Percentiles rank a stretch among this genome's conserved stretches.
These are phyloP conservation scores for Pelargonium cotyledonis DNA, from an alignment of 441 rosid species.

Conservation along the genomic window DNA sequence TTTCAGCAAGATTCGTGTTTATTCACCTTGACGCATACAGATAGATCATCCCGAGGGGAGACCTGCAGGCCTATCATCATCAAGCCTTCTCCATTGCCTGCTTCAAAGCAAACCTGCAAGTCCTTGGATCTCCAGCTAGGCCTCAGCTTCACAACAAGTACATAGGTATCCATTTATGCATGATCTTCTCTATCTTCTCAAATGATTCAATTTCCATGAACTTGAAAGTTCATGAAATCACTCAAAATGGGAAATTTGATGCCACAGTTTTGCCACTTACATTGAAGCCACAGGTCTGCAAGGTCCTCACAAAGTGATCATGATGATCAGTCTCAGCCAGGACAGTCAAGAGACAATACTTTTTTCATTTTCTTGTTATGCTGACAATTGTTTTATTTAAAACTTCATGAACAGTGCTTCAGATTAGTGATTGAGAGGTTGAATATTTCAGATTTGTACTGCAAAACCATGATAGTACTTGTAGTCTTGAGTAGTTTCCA, in stretches of 20 bases:
- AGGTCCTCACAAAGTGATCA: too few relatives aligned
- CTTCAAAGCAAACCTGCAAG: conserved; percentile 43
- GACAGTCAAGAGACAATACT: background rate
- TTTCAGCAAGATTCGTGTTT: conserved; percentile 28
- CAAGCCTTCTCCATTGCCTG: conserved; percentile 31
- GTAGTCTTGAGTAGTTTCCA: background rate
- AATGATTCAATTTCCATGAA: conserved; percentile 10
- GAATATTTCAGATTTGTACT: background rate
- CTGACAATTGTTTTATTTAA: background rate
- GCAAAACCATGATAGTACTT: background rate
- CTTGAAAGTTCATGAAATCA: background rate
- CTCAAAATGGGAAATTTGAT: background rate
- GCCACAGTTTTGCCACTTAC: too few relatives aligned
- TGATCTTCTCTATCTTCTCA: conserved; percentile 9
- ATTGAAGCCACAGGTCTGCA: too few relatives aligned
- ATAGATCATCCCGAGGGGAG: conserved; percentile 20
- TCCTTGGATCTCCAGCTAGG: conserved; percentile 70
- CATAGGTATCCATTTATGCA: background rate
- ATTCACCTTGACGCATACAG: conserved; percentile 29
- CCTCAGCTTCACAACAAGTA: conserved; percentile 31
- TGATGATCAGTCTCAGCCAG: background rate
- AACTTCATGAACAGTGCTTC: background rate
- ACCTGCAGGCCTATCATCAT: conserved; percentile 19
- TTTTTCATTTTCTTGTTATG: conserved; percentile 1
- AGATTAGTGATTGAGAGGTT: background rate